Conservation (phyloP, 768 basidiomycete genomes). For the Termitomyces heimii region DNA sequence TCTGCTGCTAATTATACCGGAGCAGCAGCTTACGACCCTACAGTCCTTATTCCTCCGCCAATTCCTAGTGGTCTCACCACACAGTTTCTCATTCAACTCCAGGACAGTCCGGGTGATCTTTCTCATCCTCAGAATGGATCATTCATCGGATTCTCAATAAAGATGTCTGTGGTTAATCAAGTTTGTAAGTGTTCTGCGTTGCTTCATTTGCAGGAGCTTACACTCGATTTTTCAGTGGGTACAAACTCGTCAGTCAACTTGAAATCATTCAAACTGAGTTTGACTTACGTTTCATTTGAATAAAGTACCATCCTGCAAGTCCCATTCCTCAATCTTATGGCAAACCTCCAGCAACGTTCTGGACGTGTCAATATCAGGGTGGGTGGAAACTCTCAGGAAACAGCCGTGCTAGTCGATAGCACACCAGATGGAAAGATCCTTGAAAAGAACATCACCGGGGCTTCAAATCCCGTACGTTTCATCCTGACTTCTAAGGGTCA, state of each 20-base stretch:
- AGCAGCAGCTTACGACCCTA: conserved; percentile 48
- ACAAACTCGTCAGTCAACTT: conserved; percentile 4
- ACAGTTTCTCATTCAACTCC: conserved; percentile 40
- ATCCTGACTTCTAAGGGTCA: not conserved
- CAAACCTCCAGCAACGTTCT: conserved; percentile 59
- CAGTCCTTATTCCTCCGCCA: conserved; percentile 42
- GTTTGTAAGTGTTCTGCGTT: conserved; percentile 27
- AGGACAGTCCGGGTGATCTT: not conserved
- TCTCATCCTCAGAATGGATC: conserved; percentile 23
- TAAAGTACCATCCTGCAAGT: conserved; percentile 42
- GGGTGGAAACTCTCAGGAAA: conserved; percentile 82
- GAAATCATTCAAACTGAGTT: not conserved
- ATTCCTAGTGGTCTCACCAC: conserved; percentile 40
- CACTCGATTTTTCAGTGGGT: not conserved
- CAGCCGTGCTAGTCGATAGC: conserved; percentile 42
- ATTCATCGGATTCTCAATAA: conserved; percentile 55
- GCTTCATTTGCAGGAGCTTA: conserved; percentile 8
- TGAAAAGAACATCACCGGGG: conserved; percentile 15
- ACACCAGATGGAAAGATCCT: conserved; percentile 35
- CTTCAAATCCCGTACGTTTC: conserved; percentile 14
- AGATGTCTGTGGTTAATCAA: conserved; percentile 57
- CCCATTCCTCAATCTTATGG: conserved; percentile 73
- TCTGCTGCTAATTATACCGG: conserved; percentile 42
- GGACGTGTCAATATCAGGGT: conserved; percentile 61
- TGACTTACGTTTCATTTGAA: not conserved